Conservation (phyloP, 768 basidiomycete species). For the Agaricus blazei region DNA sequence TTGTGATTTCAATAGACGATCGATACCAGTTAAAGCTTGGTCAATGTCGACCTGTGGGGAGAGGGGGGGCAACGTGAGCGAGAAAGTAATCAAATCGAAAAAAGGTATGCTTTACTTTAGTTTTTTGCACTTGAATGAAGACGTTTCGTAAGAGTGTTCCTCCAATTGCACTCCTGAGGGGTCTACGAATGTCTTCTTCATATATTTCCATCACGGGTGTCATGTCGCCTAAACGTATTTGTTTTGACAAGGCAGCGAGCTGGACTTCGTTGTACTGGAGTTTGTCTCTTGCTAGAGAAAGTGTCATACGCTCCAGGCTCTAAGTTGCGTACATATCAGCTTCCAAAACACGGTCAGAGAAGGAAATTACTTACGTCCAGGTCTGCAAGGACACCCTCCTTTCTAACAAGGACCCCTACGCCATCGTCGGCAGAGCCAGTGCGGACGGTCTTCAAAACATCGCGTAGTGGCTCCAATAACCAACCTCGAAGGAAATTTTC, state of each 20-base stretch:
- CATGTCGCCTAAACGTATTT: constrained; percentile 76
- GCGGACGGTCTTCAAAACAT: constrained; percentile 77
- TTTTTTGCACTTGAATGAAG: constrained; percentile 93
- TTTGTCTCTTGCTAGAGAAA: constrained; percentile 80
- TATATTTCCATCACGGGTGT: constrained; percentile 84
- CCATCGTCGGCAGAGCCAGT: constrained; percentile 47
- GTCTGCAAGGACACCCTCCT: constrained; percentile 82
- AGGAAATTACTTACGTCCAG: constrained; percentile 51
- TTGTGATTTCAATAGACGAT: constrained; percentile 89
- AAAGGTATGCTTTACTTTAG: constrained; percentile 55
- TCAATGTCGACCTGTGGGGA: constrained; percentile 78
- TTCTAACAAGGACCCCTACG: constrained; percentile 67
- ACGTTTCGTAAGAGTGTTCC: constrained; percentile 81
- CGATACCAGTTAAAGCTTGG: constrained; percentile 85
- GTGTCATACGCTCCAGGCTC: constrained; percentile 92
- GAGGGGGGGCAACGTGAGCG: not conserved
- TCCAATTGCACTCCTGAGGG: constrained; percentile 71
- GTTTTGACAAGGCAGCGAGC: constrained; percentile 56
- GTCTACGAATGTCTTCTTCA: constrained; percentile 89
- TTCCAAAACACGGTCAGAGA: not conserved
- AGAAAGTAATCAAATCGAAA: not conserved
- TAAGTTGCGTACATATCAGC: constrained; percentile 21
- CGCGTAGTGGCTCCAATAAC: constrained; percentile 82
- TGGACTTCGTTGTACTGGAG: constrained; percentile 59
- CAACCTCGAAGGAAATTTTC: constrained; percentile 75